These are phyloP conservation scores for Ceriops tagal DNA, from an alignment of 345 rosid species.

Conservation along the genomic window DNA sequence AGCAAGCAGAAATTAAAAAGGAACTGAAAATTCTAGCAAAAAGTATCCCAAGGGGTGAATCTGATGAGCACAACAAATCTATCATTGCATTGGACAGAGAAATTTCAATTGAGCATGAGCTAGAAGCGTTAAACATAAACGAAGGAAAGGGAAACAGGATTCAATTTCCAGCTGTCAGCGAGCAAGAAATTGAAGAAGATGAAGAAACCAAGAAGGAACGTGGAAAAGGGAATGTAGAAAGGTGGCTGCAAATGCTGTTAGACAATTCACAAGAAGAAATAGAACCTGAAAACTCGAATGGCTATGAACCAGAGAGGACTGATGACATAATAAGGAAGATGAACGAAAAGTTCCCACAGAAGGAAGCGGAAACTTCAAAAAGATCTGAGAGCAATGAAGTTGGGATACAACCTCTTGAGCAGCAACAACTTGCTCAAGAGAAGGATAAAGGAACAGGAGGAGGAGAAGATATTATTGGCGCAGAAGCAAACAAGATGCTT, in stretches of 20 bases:
- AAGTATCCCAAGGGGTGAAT: conserved; percentile 17
- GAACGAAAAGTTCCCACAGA: conserved; percentile 51
- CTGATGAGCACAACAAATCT: conserved; percentile 33
- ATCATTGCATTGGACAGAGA: conserved; percentile 33
- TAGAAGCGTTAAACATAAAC: conserved; percentile 39
- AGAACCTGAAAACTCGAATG: conserved; percentile 31
- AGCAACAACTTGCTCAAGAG: conserved; percentile 17
- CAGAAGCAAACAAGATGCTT: conserved; percentile 16
- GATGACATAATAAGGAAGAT: conserved; percentile 57
- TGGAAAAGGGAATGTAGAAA: conserved; percentile 92
- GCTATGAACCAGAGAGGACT: conserved; percentile 26
- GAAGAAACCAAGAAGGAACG: conserved; percentile 68
- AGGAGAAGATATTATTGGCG: conserved; percentile 22
- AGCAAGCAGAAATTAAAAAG: conserved; percentile 38
- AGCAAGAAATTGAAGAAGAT: conserved; percentile 60
- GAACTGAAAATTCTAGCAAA: conserved; percentile 24
- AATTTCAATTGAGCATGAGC: conserved; percentile 31
- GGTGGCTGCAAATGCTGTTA: conserved; percentile 82
- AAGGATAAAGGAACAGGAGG: conserved; percentile 13
- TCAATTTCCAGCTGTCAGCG: conserved; percentile 30
- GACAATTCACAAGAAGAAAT: conserved; percentile 44
- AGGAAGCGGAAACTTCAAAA: conserved; percentile 26
- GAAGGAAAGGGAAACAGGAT: conserved; percentile 38
- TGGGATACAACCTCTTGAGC: conserved; percentile 15
- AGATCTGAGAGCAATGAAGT: not conserved